phyloP scores from a whole-genome alignment of 2,329 filamentous ascomycete species.

The Neurospora crassa region DNA sequence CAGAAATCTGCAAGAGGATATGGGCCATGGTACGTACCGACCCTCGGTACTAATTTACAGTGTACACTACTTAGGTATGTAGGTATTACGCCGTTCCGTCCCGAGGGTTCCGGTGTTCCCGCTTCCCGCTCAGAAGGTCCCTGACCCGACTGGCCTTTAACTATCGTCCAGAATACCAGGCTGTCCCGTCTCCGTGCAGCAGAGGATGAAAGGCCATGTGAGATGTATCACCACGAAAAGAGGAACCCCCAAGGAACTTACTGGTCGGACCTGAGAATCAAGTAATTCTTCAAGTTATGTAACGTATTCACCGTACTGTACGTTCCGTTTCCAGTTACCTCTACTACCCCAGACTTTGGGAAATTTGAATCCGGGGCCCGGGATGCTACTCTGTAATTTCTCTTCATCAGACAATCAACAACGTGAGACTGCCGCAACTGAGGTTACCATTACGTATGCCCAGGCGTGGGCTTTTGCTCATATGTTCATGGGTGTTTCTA shows the following conservation, averaged over 20 bases:
- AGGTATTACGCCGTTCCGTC: background rate
- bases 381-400: constrained; percentile 8
- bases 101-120: background rate
- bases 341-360: background rate
- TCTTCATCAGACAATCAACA: background rate
- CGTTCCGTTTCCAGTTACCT: background rate
- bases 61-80: background rate
- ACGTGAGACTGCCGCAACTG: background rate
- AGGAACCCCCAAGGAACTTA: too few relatives aligned
- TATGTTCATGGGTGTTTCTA: background rate
- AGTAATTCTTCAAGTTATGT: background rate
- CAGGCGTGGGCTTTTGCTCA: background rate
- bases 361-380: background rate
- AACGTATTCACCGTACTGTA: background rate
- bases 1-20: background rate
- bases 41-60: background rate
- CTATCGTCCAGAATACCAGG: background rate
- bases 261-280: background rate
- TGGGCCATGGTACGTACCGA: background rate
- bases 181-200: background rate
- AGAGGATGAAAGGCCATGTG: background rate
- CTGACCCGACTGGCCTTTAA: background rate
- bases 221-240: background rate
- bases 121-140: background rate
- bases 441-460: background rate